Evolutionary conservation across 208 protist species (phyloP).

Genomic region (Trypanosoma brucei): DNA sequence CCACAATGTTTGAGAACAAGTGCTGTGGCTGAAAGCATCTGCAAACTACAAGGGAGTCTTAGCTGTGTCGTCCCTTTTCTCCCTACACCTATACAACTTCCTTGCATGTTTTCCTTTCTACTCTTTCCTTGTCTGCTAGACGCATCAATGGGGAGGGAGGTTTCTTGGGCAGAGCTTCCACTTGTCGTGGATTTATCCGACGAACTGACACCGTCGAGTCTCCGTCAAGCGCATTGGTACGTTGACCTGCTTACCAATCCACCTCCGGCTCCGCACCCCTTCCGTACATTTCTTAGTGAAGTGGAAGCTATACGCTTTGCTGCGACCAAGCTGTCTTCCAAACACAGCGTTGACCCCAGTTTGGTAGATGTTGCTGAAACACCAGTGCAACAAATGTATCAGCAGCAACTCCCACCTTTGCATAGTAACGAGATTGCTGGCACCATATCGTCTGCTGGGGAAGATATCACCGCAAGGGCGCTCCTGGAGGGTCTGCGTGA

Average conservation of each 20-base stretch:
- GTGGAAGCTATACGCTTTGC: conserved; percentile 1
- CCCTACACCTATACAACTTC: no score
- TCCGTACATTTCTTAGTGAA: conserved; percentile 19
- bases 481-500: conserved; percentile 19
- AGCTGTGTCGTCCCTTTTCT: no score
- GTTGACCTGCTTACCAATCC: conserved; percentile 29
- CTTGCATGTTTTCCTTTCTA: neutral
- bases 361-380: no score
- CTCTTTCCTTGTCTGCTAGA: neutral
- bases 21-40: no score
- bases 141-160: conserved; percentile 4
- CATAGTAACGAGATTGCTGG: no score
- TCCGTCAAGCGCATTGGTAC: conserved; percentile 37
- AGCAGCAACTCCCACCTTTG: no score
- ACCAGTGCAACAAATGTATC: no score
- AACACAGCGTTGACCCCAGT: no score
- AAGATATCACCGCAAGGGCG: conserved; percentile 5
- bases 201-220: conserved; percentile 28
- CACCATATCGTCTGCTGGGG: no score
- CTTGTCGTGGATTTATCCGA: conserved; percentile 22
- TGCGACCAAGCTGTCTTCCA: no score
- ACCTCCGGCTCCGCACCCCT: conserved; percentile 22
- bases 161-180: neutral
- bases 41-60: no score
- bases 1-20: no score